A percentile compares a stretch with the other conserved stretches of the same genome.
Evolutionary conservation across 75 land plant genomes (phyloP).

Genomic region (Sequoia sempervirens): DNA sequence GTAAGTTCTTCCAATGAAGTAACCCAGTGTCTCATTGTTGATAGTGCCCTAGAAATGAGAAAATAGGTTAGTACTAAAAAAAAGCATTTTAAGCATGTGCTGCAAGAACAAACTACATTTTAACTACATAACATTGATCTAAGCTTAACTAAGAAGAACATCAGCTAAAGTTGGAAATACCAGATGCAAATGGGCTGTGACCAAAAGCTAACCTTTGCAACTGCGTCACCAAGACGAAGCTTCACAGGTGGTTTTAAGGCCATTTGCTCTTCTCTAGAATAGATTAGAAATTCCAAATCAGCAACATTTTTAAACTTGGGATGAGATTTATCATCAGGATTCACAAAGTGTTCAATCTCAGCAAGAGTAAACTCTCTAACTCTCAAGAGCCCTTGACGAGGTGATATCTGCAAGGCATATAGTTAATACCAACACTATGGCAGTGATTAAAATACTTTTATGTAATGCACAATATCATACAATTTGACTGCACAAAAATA

Average conservation of each 20-base stretch:
- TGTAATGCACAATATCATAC: not conserved
- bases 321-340: constrained; percentile 91
- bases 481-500: not conserved
- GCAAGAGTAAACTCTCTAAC: constrained; percentile 95
- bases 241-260: constrained; percentile 50
- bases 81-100: not conserved
- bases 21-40: constrained; percentile 94
- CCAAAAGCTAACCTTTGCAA: constrained; percentile 32
- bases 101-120: not conserved
- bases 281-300: constrained; percentile 71
- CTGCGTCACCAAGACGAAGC: constrained; percentile 73
- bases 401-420: constrained; percentile 39
- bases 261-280: constrained; percentile 78
- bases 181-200: not conserved
- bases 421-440: not conserved
- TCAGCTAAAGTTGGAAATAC: not conserved
- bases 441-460: not conserved
- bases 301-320: constrained; percentile 83
- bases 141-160: not conserved
- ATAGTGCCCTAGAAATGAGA: constrained; percentile 60
- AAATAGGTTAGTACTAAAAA: not conserved
- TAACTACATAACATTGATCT: not conserved
- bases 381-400: constrained; percentile 87
- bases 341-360: constrained; percentile 97
- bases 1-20: constrained; percentile 94